These are phyloP conservation scores for Diplodia corticola DNA, from an alignment of 2,329 filamentous ascomycete genomes.

Conservation along the genomic window DNA sequence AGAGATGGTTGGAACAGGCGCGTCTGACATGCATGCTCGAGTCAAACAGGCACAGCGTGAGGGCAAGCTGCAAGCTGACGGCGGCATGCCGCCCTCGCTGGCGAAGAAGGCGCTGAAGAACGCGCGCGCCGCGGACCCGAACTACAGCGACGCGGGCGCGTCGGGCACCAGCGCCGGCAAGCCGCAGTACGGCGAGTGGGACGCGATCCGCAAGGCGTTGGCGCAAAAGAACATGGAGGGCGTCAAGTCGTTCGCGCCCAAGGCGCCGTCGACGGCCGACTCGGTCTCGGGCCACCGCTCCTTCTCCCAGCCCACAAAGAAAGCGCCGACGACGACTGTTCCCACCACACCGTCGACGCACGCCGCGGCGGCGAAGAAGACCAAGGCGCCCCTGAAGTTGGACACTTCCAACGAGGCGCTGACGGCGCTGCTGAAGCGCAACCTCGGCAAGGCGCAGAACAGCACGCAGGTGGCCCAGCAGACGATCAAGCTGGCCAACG, in stretches of 20 bases:
- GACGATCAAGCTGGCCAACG: conserved; percentile 19
- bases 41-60: conserved; percentile 20
- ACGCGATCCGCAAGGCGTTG: conserved; percentile 17
- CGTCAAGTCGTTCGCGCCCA: conserved; percentile 20
- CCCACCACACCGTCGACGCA: not conserved
- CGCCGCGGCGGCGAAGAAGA: not conserved
- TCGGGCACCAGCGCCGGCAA: conserved; percentile 6
- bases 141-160: not conserved
- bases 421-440: not conserved
- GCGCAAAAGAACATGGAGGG: conserved; percentile 14
- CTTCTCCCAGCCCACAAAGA: conserved; percentile 18
- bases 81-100: conserved; percentile 5
- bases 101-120: conserved; percentile 24
- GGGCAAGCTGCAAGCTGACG: conserved; percentile 12
- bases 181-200: conserved; percentile 23
- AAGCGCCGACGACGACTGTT: not conserved
- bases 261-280: conserved; percentile 13
- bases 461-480: conserved; percentile 20
- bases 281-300: conserved; percentile 17
- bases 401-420: conserved; percentile 19
- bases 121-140: conserved; percentile 16
- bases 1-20: conserved; percentile 5
- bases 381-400: not conserved
- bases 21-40: conserved; percentile 13
- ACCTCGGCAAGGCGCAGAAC: conserved; percentile 14